Percentiles rank a stretch among this genome's conserved stretches.
phyloP scores from a whole-genome alignment of 768 basidiomycete species.

The Erythrobasidium yunnanense region DNA sequence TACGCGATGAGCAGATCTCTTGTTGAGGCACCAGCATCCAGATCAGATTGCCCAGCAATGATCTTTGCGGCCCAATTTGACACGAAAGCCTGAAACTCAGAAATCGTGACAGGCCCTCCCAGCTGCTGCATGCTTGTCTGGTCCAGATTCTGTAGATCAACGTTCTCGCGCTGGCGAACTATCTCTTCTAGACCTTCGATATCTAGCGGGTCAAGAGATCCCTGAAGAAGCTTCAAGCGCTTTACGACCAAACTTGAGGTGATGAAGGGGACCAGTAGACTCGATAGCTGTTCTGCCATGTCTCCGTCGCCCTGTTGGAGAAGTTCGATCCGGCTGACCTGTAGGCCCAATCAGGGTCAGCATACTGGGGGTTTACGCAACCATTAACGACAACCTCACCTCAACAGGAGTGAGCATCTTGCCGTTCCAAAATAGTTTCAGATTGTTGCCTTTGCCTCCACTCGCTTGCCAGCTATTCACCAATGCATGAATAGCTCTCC shows the following conservation, averaged over 20 bases:
- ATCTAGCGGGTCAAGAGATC: conserved; percentile 67
- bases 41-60: too few relatives aligned
- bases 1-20: conserved; percentile 62
- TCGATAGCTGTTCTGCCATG: neutral
- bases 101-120: neutral
- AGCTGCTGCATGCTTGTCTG: conserved; percentile 51
- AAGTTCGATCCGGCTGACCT: too few relatives aligned
- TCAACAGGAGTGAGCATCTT: conserved; percentile 51
- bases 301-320: too few relatives aligned
- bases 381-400: too few relatives aligned
- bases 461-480: conserved; percentile 63
- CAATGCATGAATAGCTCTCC: conserved; percentile 56
- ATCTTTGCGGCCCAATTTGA: too few relatives aligned
- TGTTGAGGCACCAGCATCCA: conserved; percentile 38
- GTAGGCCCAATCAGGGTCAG: neutral
- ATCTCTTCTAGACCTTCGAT: conserved; percentile 59
- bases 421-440: conserved; percentile 66
- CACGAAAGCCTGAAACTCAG: too few relatives aligned
- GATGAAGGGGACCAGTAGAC: conserved; percentile 47
- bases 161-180: conserved; percentile 23
- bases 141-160: conserved; percentile 44
- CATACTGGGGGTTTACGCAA: too few relatives aligned
- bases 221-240: conserved; percentile 55
- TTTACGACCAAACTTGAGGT: conserved; percentile 50
- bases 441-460: conserved; percentile 62